Evolutionary conservation across 495 filamentous ascomycete genomes (phyloP), one percentile per base, ranked within the genome.

Genomic region (Trypethelium eluteriae): DNA sequence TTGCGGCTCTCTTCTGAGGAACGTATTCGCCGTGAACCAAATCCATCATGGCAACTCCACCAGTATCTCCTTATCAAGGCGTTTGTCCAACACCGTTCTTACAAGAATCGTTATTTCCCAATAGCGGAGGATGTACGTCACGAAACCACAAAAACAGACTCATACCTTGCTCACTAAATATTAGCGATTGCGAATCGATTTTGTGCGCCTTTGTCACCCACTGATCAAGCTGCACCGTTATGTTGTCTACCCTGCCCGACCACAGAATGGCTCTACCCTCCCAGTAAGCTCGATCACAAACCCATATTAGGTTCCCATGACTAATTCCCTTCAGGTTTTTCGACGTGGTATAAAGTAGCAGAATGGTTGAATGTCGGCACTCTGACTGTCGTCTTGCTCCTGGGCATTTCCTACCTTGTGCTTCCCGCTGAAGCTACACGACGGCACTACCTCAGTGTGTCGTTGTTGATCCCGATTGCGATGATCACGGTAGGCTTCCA

Each of bases 221-320:
- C 72, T 1, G 63, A 77, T 9, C 44, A 72, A 49, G 77, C 73
- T 9, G 73, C 78, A 39, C 79, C 80, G 25, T 76, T 76, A 35
- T 98, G 94, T 75, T 98, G 94, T 77, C 74, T 98, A 66, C 95
- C 95, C 70, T 98, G 94, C 77, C 94, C 95, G 25, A 80, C 87
- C 70, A 87, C 89, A 38, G 83, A 90, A 62, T 98, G 88, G 88
- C 79, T 89, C 63, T 98, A 96, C 74, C 87, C 88, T 4, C 86
- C 92, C 71, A 82, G 85, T 88, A 69, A 75, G 82, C 77, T 38
- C 64, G 53, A 18, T n/a, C 41, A 16, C 36, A 36, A 53, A 65
- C 2, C 9, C 14, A 32, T 62, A 6, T 63, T 46, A 12, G 12
- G 39, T 34, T 47, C 39, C n/a, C 39, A 67, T 66, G 69, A 76